Conservation (phyloP, 257 asterid genomes). For the Thymus mandschuricus region DNA sequence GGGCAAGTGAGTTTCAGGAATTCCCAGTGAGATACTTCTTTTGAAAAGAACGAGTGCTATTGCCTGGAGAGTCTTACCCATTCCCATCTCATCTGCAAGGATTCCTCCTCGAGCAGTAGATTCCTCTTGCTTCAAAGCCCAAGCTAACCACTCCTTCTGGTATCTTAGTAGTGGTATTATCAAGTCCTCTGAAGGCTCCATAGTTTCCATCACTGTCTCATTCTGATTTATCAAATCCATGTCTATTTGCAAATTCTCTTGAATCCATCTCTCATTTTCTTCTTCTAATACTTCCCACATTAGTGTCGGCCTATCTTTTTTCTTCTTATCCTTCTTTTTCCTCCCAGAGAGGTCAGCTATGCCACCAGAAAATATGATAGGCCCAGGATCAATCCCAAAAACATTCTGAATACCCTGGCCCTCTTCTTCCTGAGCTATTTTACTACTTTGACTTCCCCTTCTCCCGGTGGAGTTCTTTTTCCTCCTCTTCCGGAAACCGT, state of each 20-base stretch:
- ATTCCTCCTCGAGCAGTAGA: slow-evolving; percentile 81
- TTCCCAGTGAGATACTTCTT: slow-evolving; percentile 49
- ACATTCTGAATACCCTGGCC: slow-evolving; percentile 23
- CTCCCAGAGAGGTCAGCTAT: slow-evolving; percentile 27
- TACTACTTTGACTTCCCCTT: slow-evolving; percentile 25
- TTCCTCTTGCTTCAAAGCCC: slow-evolving; percentile 94
- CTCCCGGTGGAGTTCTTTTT: slow-evolving; percentile 31
- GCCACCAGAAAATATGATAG: neutral
- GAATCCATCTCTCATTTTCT: slow-evolving; percentile 71
- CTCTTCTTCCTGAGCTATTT: slow-evolving; percentile 31
- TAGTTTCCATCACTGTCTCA: slow-evolving; percentile 58
- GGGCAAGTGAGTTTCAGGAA: slow-evolving; percentile 37
- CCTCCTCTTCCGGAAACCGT: slow-evolving; percentile 42
- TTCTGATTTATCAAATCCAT: slow-evolving; percentile 58
- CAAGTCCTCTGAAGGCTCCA: slow-evolving; percentile 74
- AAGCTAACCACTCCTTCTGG: slow-evolving; percentile 96
- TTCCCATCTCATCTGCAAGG: slow-evolving; percentile 99
- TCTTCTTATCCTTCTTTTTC: slow-evolving; percentile 54
- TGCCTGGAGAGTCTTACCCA: slow-evolving; percentile 98
- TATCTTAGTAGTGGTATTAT: slow-evolving; percentile 77
- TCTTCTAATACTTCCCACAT: slow-evolving; percentile 80
- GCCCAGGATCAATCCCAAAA: neutral
- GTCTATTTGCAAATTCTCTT: slow-evolving; percentile 54
- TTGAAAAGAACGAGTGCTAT: slow-evolving; percentile 90
- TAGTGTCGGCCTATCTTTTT: slow-evolving; percentile 53